A percentile compares a stretch with the other conserved stretches of the same genome.
These are phyloP conservation scores for Lagenaria siceraria DNA, from an alignment of 306 rosid species.

Conservation along the genomic window DNA sequence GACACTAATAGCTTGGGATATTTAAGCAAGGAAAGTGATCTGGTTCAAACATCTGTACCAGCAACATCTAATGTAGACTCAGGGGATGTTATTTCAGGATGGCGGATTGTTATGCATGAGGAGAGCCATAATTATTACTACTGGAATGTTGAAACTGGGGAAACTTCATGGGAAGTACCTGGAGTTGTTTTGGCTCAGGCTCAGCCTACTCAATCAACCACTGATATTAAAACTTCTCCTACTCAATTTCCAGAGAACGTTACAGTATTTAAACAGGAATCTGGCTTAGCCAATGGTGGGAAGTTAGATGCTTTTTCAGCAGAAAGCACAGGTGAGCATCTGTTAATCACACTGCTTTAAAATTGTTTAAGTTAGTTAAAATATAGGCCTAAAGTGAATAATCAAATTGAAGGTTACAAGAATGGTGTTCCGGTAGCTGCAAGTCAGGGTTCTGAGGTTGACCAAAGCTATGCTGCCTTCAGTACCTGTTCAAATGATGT, in stretches of 20 bases:
- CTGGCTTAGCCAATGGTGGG: constrained; percentile 21
- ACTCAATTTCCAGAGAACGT: constrained; percentile 18
- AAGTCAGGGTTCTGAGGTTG: constrained; percentile 26
- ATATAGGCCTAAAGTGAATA: constrained; percentile 34
- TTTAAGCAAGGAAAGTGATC: constrained; percentile 26
- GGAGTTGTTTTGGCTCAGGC: constrained; percentile 41
- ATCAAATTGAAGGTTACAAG: constrained; percentile 21
- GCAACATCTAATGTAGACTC: constrained; percentile 26
- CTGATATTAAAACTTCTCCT: constrained; percentile 20
- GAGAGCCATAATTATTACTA: constrained; percentile 75
- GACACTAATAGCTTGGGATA: constrained; percentile 14
- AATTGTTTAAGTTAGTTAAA: constrained; percentile 16
- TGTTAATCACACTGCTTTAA: constrained; percentile 9
- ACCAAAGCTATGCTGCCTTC: constrained; percentile 13
- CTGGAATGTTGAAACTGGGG: constrained; percentile 92
- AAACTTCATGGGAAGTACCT: constrained; percentile 95
- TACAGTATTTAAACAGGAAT: constrained; percentile 19
- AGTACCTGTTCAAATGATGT: constrained; percentile 9
- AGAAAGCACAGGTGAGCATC: constrained; percentile 22
- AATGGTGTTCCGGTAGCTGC: constrained; percentile 12
- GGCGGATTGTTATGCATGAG: constrained; percentile 94
- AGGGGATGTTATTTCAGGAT: constrained; percentile 52
- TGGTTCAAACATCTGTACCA: constrained; percentile 22
- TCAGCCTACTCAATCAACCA: constrained; percentile 31
- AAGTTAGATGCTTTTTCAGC: constrained; percentile 18